Conservation (phyloP, 2,329 filamentous ascomycete genomes). For the Iodosphaeria phyllophila region DNA sequence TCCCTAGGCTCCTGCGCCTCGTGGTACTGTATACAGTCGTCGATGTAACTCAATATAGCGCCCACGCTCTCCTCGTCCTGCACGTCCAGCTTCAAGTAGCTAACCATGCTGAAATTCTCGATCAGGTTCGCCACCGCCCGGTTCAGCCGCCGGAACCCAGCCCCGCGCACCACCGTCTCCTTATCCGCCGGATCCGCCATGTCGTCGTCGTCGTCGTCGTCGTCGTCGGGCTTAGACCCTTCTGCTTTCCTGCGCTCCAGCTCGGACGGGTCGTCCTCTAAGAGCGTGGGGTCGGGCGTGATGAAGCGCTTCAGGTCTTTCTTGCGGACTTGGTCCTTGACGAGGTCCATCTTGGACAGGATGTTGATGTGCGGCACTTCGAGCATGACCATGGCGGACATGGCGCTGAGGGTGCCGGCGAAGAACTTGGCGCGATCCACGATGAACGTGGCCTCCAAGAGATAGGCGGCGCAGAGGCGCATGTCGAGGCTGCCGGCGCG, state of each 20-base stretch:
- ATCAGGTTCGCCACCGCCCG: constrained; percentile 78
- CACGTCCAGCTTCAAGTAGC: constrained; percentile 75
- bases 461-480: constrained; percentile 79
- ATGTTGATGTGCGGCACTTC: constrained; percentile 95
- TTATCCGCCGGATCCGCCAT: constrained; percentile 43
- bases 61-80: constrained; percentile 85
- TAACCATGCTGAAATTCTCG: constrained; percentile 96
- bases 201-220: constrained; percentile 33
- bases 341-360: constrained; percentile 91
- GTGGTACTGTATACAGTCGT: constrained; percentile 24
- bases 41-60: constrained; percentile 37
- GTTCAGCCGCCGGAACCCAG: constrained; percentile 68
- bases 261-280: constrained; percentile 61
- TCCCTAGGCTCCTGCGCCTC: constrained; percentile 16
- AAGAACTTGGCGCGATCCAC: constrained; percentile 96
- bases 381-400: constrained; percentile 98
- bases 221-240: constrained; percentile 24
- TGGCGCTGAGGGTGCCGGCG: constrained; percentile 81
- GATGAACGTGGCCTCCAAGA: constrained; percentile 90
- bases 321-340: constrained; percentile 75
- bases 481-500: constrained; percentile 69
- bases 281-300: constrained; percentile 63
- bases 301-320: constrained; percentile 80
- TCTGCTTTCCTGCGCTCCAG: constrained; percentile 17
- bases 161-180: constrained; percentile 58